A percentile compares a stretch with the other conserved stretches of the same genome.
phyloP scores from a whole-genome alignment of 2,329 filamentous ascomycete genomes.

The Ceratocystiopsis sp. region DNA sequence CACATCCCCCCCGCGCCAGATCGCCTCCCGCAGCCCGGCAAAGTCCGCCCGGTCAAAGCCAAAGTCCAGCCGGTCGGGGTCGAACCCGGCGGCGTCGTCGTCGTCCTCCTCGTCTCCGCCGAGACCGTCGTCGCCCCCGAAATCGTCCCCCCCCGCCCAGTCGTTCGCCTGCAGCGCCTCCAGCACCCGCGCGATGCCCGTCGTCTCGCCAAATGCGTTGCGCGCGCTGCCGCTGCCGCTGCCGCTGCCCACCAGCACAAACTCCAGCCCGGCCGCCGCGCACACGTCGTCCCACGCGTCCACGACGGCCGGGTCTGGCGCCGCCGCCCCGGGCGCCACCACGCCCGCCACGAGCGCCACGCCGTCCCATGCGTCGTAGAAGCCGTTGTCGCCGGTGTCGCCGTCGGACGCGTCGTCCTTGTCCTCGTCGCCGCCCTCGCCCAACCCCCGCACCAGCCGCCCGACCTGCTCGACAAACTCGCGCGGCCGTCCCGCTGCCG shows the following conservation, averaged over 20 bases:
- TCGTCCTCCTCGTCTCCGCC: constrained; percentile 13
- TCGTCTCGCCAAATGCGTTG: constrained; percentile 36
- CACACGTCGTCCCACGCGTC: constrained; percentile 47
- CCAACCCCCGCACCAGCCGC: constrained; percentile 37
- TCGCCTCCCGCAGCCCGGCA: constrained; percentile 32
- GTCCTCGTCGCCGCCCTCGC: constrained; percentile 26
- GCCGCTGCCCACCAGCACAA: constrained; percentile 28
- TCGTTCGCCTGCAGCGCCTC: constrained; percentile 51
- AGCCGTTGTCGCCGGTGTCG: constrained; percentile 17
- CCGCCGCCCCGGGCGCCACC: constrained; percentile 15
- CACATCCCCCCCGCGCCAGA: constrained; percentile 19
- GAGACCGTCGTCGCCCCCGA: constrained; percentile 17
- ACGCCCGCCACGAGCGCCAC: constrained; percentile 43
- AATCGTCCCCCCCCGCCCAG: constrained; percentile 28
- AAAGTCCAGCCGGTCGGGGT: constrained; percentile 33
- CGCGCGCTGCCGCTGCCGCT: constrained; percentile 19
- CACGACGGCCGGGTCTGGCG: constrained; percentile 17
- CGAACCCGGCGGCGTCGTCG: constrained; percentile 18
- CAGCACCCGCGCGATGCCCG: constrained; percentile 31
- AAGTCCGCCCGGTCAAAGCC: constrained; percentile 36
- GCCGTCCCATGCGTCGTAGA: constrained; percentile 42
- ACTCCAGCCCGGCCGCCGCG: constrained; percentile 41
- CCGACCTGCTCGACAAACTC: constrained; percentile 34
- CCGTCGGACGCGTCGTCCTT: constrained; percentile 20
- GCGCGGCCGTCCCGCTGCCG: constrained; percentile 12